Evolutionary conservation across 108 stramenopile species (phyloP), one percentile per base, ranked within the genome.

Genomic region (Conticribra weissflogii): DNA sequence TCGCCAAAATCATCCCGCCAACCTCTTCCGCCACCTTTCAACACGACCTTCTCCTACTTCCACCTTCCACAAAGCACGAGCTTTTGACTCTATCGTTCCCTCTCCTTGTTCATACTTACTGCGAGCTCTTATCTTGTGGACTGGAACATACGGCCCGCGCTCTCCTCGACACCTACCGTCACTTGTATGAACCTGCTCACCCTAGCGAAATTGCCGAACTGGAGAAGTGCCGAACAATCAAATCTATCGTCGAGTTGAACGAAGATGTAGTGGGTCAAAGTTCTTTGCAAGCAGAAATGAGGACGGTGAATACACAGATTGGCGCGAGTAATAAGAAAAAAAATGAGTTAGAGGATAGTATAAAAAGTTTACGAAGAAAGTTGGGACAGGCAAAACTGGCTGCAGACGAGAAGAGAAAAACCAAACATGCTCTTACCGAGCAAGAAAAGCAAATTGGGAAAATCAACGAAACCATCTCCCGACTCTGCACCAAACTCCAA

Each of bases 71-170:
- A 46, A 95, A 93, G 60, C 87, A 89, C 32, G 94, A 95, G 72
- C 79, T 95, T 12, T 72, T 95, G 32, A 56, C 90, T n/a, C 87
- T 95, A 21, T 79, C 88, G 45, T 95, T 95, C 81, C 84, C 94
- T 45, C 69, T 92, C 48, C 70, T 92, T 75, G 91, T 92, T 9
- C 91, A 95, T 50, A 91, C 94, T 33, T 92, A 95, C 71, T 91
- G 91, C 54, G 90, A 95, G 60, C 71, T 95, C 54, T 74, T 93
- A 27, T 85, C 92, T 55, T 85, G 85, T 28, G 86, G 85, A n/a
- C 80, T 95, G 82, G 88, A 90, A 54, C 66, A 78, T 22, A 91
- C 88, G 7, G 91, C 94, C 8, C 78, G 74, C 27, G 76, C 84
- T 3, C 70, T 95, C 15, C 74, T 92, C 5, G 78, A 82, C 23